phyloP scores from a whole-genome alignment of 2,329 filamentous ascomycete species.

The Monosporascus cannonballus region DNA sequence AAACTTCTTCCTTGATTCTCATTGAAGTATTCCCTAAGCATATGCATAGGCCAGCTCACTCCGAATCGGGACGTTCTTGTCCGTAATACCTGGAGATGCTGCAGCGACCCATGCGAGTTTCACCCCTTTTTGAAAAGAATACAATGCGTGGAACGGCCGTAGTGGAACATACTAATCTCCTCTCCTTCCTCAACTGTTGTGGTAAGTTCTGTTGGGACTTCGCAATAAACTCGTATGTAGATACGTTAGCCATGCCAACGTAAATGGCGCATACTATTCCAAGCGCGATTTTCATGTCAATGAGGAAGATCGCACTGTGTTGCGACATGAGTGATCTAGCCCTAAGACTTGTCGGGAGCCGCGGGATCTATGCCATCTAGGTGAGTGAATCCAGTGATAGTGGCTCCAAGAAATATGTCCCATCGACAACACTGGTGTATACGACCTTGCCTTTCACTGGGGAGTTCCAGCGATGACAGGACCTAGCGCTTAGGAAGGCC shows the following conservation, averaged over 20 bases:
- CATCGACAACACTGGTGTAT: slow-evolving; percentile 39
- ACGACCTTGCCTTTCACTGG: slow-evolving; percentile 47
- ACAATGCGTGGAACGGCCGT: slow-evolving; percentile 11
- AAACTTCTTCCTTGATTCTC: background rate
- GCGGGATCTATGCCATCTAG: slow-evolving; percentile 11
- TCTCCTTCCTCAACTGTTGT: slow-evolving; percentile 5
- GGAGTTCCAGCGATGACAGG: slow-evolving; percentile 52
- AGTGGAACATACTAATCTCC: slow-evolving; percentile 11
- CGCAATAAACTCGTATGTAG: slow-evolving; percentile 61
- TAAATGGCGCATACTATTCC: slow-evolving; percentile 62
- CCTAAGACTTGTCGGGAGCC: slow-evolving; percentile 42
- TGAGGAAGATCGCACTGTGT: slow-evolving; percentile 60
- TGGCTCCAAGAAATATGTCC: slow-evolving; percentile 50
- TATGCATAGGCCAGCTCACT: slow-evolving; percentile 4
- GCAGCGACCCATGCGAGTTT: slow-evolving; percentile 7
- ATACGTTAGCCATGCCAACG: slow-evolving; percentile 70
- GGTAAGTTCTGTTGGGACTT: slow-evolving; percentile 19
- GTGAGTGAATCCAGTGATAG: slow-evolving; percentile 35
- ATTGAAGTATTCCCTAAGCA: background rate
- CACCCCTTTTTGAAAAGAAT: slow-evolving; percentile 5
- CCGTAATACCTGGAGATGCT: slow-evolving; percentile 3
- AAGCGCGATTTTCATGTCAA: slow-evolving; percentile 60
- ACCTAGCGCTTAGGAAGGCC: slow-evolving; percentile 47
- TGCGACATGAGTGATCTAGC: slow-evolving; percentile 57
- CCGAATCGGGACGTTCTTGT: slow-evolving; percentile 7